These are phyloP conservation scores for Pseudocercospora musae DNA, from an alignment of 2,329 filamentous ascomycete species.

Conservation along the genomic window DNA sequence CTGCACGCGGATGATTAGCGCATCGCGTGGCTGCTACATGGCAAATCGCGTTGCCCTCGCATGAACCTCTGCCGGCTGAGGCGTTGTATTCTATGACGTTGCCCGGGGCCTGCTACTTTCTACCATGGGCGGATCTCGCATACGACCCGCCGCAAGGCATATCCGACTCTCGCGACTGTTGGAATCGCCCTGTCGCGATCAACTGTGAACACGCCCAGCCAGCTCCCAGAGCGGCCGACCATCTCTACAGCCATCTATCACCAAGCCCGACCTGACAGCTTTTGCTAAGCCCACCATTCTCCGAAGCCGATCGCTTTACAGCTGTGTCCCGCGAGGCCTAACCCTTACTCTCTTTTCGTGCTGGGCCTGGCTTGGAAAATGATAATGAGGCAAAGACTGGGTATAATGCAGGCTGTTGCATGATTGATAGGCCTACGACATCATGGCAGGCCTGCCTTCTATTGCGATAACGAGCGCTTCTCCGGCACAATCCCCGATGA, in stretches of 20 bases:
- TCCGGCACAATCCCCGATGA: slow-evolving; percentile 25
- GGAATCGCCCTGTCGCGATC: neutral
- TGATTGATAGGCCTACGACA: neutral
- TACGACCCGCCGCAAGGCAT: neutral
- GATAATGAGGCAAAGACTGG: neutral
- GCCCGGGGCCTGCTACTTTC: neutral
- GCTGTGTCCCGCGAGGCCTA: neutral
- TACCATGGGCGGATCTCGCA: neutral
- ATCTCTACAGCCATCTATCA: neutral
- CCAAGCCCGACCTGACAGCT: neutral
- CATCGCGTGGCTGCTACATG: neutral
- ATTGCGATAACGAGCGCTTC: slow-evolving; percentile 40
- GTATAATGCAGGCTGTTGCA: slow-evolving; percentile 1
- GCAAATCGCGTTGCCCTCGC: neutral
- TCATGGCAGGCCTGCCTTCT: slow-evolving; percentile 17
- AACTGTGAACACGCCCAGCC: neutral
- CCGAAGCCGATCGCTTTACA: neutral
- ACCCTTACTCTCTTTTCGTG: neutral
- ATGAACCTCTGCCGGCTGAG: neutral
- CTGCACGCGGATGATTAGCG: neutral
- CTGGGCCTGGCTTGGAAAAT: neutral
- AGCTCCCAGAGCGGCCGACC: neutral
- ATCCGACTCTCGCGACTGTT: neutral
- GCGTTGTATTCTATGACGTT: neutral
- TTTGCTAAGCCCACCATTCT: neutral